A percentile compares a stretch with the other conserved stretches of the same genome.
phyloP scores from a whole-genome alignment of 2,329 filamentous ascomycete species.

The Fusarium tupiense region DNA sequence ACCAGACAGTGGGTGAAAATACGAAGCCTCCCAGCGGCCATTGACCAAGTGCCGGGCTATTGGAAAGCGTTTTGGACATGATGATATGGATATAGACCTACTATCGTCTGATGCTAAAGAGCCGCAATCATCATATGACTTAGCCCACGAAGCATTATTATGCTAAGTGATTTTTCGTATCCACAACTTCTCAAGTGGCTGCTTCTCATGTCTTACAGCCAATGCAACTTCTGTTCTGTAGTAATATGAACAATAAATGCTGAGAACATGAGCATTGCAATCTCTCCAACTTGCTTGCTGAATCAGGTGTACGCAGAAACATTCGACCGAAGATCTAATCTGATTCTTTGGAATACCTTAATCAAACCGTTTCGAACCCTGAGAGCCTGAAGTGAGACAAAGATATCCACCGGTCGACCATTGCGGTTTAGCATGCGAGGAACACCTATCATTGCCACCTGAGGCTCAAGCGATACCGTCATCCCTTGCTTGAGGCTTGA shows the following conservation, averaged over 20 bases:
- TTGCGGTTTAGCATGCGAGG: neutral
- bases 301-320: neutral
- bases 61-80: neutral
- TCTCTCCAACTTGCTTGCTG: neutral
- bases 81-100: neutral
- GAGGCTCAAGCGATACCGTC: slow-evolving; percentile 10
- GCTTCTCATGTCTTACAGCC: neutral
- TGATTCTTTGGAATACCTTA: neutral
- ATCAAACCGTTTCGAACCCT: neutral
- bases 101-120: neutral
- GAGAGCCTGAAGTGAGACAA: neutral
- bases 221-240: neutral
- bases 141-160: neutral
- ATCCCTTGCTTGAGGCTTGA: neutral
- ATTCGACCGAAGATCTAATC: neutral
- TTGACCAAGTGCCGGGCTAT: neutral
- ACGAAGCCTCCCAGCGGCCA: too few relatives aligned
- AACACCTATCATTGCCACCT: neutral
- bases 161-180: too few relatives aligned
- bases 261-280: neutral
- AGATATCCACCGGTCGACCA: neutral
- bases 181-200: neutral
- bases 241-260: neutral
- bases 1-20: too few relatives aligned
- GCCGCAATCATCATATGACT: too few relatives aligned